Conservation (phyloP, 2,329 filamentous ascomycete species). For the Exophiala oligosperma region DNA sequence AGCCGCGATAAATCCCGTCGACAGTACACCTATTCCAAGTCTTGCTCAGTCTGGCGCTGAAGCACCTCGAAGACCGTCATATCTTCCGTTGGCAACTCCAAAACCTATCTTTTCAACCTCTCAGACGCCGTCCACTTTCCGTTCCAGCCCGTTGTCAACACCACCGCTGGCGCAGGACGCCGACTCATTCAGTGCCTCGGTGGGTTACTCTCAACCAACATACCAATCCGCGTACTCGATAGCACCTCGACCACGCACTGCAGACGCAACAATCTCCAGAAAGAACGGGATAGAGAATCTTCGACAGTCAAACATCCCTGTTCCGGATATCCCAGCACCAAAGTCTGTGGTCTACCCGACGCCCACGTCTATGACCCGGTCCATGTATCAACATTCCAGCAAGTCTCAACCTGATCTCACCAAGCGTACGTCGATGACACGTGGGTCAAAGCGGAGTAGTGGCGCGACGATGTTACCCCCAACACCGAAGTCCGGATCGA, state of each 20-base stretch:
- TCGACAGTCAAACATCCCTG: neutral
- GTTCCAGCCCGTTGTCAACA: neutral
- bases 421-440: neutral
- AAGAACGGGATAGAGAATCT: neutral
- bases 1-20: constrained; percentile 10
- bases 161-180: neutral
- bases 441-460: neutral
- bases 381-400: constrained; percentile 14
- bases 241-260: neutral
- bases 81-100: constrained; percentile 1
- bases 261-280: neutral
- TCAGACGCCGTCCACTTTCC: neutral
- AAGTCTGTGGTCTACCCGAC: constrained; percentile 4
- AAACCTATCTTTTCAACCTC: neutral
- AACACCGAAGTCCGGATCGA: constrained; percentile 8
- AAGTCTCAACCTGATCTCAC: constrained; percentile 13
- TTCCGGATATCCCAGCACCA: neutral
- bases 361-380: neutral
- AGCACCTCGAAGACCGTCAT: neutral
- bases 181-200: neutral
- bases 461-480: neutral
- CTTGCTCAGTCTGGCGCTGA: neutral
- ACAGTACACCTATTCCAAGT: constrained; percentile 5
- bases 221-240: neutral
- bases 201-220: neutral